Evolutionary conservation across 352 stramenopile genomes (phyloP), one percentile per base, ranked within the genome.

Genomic region (Phytopythium helicoides): DNA sequence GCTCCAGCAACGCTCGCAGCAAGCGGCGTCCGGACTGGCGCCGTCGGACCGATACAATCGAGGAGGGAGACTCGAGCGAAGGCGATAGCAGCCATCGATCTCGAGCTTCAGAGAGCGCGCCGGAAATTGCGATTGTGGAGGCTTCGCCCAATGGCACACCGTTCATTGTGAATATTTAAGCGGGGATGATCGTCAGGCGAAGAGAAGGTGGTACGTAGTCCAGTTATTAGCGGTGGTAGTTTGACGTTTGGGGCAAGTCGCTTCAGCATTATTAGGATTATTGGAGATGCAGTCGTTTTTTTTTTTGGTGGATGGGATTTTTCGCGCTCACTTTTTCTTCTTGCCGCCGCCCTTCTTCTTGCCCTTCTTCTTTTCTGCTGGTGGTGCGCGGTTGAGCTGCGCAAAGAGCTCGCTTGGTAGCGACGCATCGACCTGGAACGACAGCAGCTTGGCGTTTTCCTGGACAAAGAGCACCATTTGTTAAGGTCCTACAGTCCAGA

Each of bases 341-440:
- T 90, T 90, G 49, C 54, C 61, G 16, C 68, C 68, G 37, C 67
- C 73, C 63, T 89, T 92, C 57, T 91, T 90, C 34, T 77, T 73
- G n/a, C 70, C 74, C 52, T 88, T 90, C 68, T 91, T 89, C 58
- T 89, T 93, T 39, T 91, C 83, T 41, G 70, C 68, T 41, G 89
- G 89, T 16, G 76, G 66, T 11, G 78, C 66, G 23, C 80, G 78
- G 55, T 94, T 88, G 10, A 94, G 69, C 45, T 82, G 66, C n/a
- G 64, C 54, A 34, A 94, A 94, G 9, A 94, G 42, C 18, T 89
- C 75, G 8, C 65, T 66, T 3, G 81, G 83, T 18, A 92, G 67
- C 18, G 81, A 89, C 9, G 83, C 65, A 21, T 93, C 83, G 2
- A 93, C 83, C 56, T 86, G 68, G 55, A 93, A 93, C 3, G 71